Conservation (phyloP, 192 early-diverging fungal genomes). For the Piromyces finnis region DNA sequence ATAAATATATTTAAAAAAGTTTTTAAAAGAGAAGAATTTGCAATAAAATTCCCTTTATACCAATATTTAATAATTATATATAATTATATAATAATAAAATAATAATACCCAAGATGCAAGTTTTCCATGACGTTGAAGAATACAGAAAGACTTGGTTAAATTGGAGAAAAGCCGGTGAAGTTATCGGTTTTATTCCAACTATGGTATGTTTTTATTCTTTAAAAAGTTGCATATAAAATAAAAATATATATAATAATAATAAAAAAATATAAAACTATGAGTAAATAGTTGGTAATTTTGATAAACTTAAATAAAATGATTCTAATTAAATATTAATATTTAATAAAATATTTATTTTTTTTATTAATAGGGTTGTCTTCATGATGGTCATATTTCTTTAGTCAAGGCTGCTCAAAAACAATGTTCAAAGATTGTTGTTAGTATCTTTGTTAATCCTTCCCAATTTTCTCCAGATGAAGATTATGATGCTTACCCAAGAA, state of each 20-base stretch:
- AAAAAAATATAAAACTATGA: too few species aligned
- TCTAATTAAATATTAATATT: too few species aligned
- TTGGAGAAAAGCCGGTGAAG: conserved; percentile 9
- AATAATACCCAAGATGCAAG: neutral
- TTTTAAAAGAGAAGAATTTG: too few species aligned
- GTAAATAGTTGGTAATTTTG: too few species aligned
- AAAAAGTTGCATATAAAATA: too few species aligned
- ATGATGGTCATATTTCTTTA: conserved; percentile 69
- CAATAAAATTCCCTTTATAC: too few species aligned
- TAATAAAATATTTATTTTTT: too few species aligned
- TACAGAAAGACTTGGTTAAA: neutral
- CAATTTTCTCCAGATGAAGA: conserved; percentile 96
- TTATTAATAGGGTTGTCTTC: conserved; percentile 66
- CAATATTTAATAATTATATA: too few species aligned
- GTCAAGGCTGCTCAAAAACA: conserved; percentile 34
- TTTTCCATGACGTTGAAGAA: neutral
- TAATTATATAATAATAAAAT: too few species aligned
- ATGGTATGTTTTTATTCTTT: conserved; percentile 37
- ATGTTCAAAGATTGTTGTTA: conserved; percentile 55
- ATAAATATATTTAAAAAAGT: too few species aligned
- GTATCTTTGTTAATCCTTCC: conserved; percentile 97
- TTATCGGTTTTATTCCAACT: conserved; percentile 90
- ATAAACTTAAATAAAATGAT: too few species aligned
- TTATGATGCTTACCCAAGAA: conserved; percentile 75
- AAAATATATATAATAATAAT: neutral